phyloP scores from a whole-genome alignment of 192 early-diverging fungal genomes.

The Coemansia sp. region DNA sequence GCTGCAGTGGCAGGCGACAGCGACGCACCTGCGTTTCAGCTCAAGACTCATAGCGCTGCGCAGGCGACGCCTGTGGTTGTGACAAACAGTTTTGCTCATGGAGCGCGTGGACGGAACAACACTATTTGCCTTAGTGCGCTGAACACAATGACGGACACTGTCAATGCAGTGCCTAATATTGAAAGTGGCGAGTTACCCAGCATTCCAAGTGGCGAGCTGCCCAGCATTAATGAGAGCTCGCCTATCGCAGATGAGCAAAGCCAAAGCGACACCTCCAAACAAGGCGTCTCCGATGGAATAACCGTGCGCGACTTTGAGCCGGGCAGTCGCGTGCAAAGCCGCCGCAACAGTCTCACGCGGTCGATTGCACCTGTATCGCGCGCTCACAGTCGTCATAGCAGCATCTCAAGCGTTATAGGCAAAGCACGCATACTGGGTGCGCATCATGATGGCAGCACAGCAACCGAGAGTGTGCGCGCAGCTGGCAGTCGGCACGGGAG shows the following conservation, averaged over 20 bases:
- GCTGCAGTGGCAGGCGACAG: neutral
- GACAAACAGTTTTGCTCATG: neutral
- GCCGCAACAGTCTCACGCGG: slow-evolving; percentile 23
- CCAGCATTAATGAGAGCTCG: slow-evolving; percentile 12
- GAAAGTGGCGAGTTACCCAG: slow-evolving; percentile 5
- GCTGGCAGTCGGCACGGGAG: slow-evolving; percentile 28
- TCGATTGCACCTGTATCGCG: slow-evolving; percentile 22
- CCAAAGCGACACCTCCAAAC: neutral
- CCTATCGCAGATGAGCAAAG: slow-evolving; percentile 1
- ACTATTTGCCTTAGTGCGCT: slow-evolving; percentile 28
- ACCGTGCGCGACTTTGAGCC: slow-evolving; percentile 1
- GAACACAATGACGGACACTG: slow-evolving; percentile 20
- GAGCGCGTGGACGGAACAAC: slow-evolving; percentile 24
- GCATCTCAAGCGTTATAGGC: slow-evolving; percentile 21
- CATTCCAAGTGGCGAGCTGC: neutral
- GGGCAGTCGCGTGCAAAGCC: slow-evolving; percentile 22
- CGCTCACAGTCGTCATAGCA: slow-evolving; percentile 44
- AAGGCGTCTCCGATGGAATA: neutral
- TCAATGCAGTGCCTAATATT: slow-evolving; percentile 5
- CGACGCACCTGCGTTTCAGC: neutral
- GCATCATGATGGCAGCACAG: neutral
- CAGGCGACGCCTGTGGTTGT: slow-evolving; percentile 13
- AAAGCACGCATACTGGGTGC: neutral
- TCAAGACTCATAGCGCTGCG: slow-evolving; percentile 8
- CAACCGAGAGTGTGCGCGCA: neutral